A percentile compares a stretch with the other conserved stretches of the same genome.
These are phyloP conservation scores for Monosporascus sp. DNA, from an alignment of 2,329 filamentous ascomycete genomes.

Conservation along the genomic window DNA sequence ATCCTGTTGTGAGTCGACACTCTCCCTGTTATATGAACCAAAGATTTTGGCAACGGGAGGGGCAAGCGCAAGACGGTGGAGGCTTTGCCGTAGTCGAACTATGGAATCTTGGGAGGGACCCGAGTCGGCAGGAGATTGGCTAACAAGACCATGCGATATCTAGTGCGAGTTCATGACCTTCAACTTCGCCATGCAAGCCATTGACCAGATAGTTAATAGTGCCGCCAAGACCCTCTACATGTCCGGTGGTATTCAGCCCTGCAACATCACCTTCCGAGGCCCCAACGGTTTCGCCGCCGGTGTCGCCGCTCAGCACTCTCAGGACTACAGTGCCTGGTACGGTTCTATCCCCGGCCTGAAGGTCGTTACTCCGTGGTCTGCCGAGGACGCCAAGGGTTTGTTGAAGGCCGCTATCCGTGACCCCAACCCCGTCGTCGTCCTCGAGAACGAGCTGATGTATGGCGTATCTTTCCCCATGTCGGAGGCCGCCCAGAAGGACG, in stretches of 20 bases:
- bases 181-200: constrained; percentile 99
- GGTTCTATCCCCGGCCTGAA: constrained; percentile 96
- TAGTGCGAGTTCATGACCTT: constrained; percentile 99
- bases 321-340: constrained; percentile 99
- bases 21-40: neutral
- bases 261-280: constrained; percentile 99
- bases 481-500: constrained; percentile 88
- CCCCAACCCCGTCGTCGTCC: constrained; percentile 90
- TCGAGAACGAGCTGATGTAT: constrained; percentile 89
- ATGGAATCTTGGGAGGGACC: neutral
- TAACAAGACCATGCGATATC: constrained; percentile 3
- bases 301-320: constrained; percentile 96
- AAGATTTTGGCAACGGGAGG: neutral
- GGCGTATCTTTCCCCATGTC: constrained; percentile 96
- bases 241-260: constrained; percentile 98
- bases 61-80: neutral
- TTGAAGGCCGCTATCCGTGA: constrained; percentile 97
- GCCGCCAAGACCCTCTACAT: constrained; percentile 99
- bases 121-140: neutral
- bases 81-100: neutral
- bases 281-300: constrained; percentile 96
- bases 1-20: constrained; percentile 74
- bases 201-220: constrained; percentile 99
- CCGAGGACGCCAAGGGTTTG: constrained; percentile 97
- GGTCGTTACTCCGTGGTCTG: constrained; percentile 92